A percentile compares a stretch with the other conserved stretches of the same genome.
Evolutionary conservation across 495 filamentous ascomycete genomes (phyloP).

Genomic region (Sabuloglossum arenarium): DNA sequence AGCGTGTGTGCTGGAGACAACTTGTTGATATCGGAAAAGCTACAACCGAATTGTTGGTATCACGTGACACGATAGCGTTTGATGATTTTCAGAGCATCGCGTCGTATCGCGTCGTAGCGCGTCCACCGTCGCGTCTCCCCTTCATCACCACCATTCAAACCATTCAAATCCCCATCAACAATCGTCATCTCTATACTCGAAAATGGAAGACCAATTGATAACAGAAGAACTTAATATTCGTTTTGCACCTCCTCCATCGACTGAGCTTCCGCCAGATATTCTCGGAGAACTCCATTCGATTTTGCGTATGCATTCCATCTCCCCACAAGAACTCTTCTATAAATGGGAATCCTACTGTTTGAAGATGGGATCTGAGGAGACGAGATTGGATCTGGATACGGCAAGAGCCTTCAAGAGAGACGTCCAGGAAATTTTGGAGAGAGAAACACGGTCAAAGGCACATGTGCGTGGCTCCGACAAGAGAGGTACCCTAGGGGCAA

Average conservation of each 20-base stretch:
- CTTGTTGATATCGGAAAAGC: too few relatives aligned
- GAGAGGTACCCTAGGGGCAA: conserved; percentile 30
- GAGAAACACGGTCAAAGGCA: conserved; percentile 39
- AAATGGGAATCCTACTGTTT: conserved; percentile 97
- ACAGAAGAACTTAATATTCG: conserved; percentile 41
- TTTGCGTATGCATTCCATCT: conserved; percentile 55
- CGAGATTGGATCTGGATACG: conserved; percentile 43
- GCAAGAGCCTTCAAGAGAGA: conserved; percentile 64
- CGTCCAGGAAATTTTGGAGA: conserved; percentile 63
- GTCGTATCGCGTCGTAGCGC: neutral
- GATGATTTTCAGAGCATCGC: too few relatives aligned
- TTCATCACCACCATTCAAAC: neutral
- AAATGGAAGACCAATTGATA: conserved; percentile 28
- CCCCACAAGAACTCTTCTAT: conserved; percentile 68
- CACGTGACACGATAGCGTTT: neutral
- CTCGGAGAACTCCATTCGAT: conserved; percentile 63
- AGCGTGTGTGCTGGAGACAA: too few relatives aligned
- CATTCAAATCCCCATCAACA: neutral
- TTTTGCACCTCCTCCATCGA: conserved; percentile 33
- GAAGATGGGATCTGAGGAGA: conserved; percentile 66
- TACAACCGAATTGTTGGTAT: too few relatives aligned
- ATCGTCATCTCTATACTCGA: neutral
- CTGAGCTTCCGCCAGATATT: conserved; percentile 47
- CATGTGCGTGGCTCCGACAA: conserved; percentile 39
- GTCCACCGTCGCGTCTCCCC: conserved; percentile 2